These are phyloP conservation scores for Hortaea werneckii DNA, from an alignment of 2,329 filamentous ascomycete genomes.

Conservation along the genomic window DNA sequence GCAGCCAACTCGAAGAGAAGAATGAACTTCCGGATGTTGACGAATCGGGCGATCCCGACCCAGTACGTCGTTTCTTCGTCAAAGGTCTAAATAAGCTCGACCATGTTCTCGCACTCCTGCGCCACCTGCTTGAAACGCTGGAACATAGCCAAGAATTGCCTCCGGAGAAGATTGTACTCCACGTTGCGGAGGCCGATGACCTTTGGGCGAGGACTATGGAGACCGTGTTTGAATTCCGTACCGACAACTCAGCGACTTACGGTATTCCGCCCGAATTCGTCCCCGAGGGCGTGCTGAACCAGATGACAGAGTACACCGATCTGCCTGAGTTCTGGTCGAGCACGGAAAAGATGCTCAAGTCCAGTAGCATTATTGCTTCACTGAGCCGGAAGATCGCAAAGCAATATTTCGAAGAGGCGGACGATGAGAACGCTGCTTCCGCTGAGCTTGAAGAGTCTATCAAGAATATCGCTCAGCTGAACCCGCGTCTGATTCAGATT, in stretches of 20 bases:
- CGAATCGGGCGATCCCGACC: constrained; percentile 62
- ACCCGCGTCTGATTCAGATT: constrained; percentile 46
- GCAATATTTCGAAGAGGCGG: constrained; percentile 27
- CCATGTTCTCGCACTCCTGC: constrained; percentile 12
- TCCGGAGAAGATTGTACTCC: constrained; percentile 36
- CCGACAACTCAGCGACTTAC: constrained; percentile 58
- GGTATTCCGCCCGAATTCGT: constrained; percentile 60
- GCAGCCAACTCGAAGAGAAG: constrained; percentile 65
- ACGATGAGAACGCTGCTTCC: neutral
- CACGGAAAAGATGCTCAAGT: constrained; percentile 37
- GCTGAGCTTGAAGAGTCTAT: constrained; percentile 22
- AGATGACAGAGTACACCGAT: constrained; percentile 50
- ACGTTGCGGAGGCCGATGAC: constrained; percentile 59
- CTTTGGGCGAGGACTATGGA: constrained; percentile 57
- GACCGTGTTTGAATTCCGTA: constrained; percentile 59
- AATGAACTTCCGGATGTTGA: constrained; percentile 59
- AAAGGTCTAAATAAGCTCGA: constrained; percentile 21
- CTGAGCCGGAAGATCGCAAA: constrained; percentile 32
- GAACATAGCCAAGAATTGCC: constrained; percentile 9
- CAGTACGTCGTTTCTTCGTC: constrained; percentile 78
- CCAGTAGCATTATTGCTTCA: constrained; percentile 28
- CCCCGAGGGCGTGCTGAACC: constrained; percentile 32
- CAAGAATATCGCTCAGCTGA: constrained; percentile 41
- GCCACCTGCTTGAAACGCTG: constrained; percentile 13
- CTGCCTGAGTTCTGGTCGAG: constrained; percentile 84